Base-by-base conservation (phyloP, 169 alveolate genomes). In the Plasmodium vivax region DNA sequence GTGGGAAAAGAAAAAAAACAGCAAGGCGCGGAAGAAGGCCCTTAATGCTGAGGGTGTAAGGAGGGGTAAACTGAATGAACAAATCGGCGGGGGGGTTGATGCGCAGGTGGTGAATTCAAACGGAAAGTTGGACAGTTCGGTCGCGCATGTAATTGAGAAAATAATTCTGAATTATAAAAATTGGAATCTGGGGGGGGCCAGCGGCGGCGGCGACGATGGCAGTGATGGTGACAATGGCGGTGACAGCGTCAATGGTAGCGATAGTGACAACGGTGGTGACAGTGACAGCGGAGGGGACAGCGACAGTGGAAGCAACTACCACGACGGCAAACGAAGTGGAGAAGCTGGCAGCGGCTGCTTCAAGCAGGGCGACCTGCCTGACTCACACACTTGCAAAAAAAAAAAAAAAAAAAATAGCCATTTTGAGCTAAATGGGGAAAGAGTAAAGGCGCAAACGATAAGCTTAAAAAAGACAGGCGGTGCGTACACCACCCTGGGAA, bases 131-230 rank as follows among this genome's bases (percentile, higher is more conserved):
- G 79, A 32, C 30, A 38, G 85, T 75, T 75, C 93, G 3, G 38
- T 74, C 1, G 80, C 75, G 62, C 51, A 85, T 85, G 47, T 85
- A 85, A 75, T 74, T 85, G 58, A 85, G 62, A 85, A 85, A 85
- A 75, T 85, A 74, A 56, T 85, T 4, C 56, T 85, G 80, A 85
- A 85, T 85, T 85, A 56, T 54, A 85, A 85, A 75, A 74, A 36
- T 14, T 23, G 38, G 27, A 58, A 85, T 32, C 32, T 73, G 51
- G 58, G 30, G 23, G 34, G 10, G 45, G 34, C 27, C 38, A 77
- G 8, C 41, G 47, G 56, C 9, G 27, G 1, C 27, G 19, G 38
- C 6, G 8, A 62, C 47, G 47, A 12, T 19, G 34, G 32, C 74
- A 23, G 41, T 30, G 45, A 4, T 27, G 8, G 32, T 7, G 38